Conservation (phyloP, 495 filamentous ascomycete species). For the Penicillium argentinense region DNA sequence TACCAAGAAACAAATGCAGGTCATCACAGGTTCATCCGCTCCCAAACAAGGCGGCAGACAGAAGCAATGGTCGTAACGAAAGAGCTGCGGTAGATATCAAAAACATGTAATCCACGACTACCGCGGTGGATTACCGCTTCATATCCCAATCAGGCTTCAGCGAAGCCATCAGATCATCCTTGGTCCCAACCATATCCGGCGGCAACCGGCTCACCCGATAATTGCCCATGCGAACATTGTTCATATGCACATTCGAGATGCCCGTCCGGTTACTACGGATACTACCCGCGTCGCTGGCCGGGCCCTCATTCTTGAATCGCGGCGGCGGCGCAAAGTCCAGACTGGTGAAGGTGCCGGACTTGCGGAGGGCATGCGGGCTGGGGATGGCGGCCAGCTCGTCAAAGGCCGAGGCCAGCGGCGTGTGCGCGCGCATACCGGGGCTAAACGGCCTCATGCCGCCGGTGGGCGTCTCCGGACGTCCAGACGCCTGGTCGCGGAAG, state of each 20-base stretch:
- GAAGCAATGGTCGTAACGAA: not conserved
- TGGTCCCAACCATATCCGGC: constrained; percentile 77
- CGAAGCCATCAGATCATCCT: constrained; percentile 63
- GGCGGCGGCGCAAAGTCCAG: constrained; percentile 95
- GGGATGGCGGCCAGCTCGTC: constrained; percentile 85
- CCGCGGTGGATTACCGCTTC: constrained; percentile 18
- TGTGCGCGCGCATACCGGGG: constrained; percentile 65
- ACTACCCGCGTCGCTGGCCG: constrained; percentile 80
- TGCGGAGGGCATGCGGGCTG: constrained; percentile 87
- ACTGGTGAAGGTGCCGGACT: constrained; percentile 83
- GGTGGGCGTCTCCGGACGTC: constrained; percentile 77
- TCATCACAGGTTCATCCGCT: not conserved
- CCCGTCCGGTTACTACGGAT: constrained; percentile 83
- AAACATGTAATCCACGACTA: not conserved
- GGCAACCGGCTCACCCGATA: constrained; percentile 89
- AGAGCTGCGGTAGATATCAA: not conserved
- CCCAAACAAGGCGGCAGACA: not conserved
- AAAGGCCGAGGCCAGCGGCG: constrained; percentile 76
- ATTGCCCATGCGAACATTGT: constrained; percentile 82
- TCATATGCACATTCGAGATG: constrained; percentile 66
- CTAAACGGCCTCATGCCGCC: constrained; percentile 76
- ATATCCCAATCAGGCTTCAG: constrained; percentile 82
- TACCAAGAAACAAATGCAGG: not conserved
- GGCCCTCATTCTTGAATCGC: constrained; percentile 73
- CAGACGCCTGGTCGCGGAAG: constrained; percentile 65